phyloP scores from a whole-genome alignment of 129 eudicot genomes.

The Centrapalus pauciflorus region DNA sequence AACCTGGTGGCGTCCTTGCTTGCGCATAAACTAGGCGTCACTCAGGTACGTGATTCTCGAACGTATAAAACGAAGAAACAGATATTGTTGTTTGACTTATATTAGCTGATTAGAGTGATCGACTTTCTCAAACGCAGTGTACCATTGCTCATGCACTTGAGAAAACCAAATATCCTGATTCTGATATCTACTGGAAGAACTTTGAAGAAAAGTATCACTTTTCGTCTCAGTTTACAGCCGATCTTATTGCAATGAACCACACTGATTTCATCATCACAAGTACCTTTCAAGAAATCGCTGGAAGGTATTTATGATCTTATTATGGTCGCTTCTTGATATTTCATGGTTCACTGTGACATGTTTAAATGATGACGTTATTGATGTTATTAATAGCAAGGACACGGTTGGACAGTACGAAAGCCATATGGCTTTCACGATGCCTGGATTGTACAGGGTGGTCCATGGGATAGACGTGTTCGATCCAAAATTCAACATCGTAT shows the following conservation, averaged over 20 bases:
- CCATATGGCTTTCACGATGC: conserved; percentile 29
- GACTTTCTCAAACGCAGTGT: conserved; percentile 9
- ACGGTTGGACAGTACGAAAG: conserved; percentile 32
- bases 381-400: conserved; percentile 14
- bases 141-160: conserved; percentile 30
- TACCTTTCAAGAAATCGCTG: conserved; percentile 25
- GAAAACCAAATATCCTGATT: conserved; percentile 26
- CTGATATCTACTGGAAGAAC: conserved; percentile 22
- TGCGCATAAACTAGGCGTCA: conserved; percentile 87
- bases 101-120: background rate
- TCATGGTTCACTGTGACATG: background rate
- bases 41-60: conserved; percentile 51
- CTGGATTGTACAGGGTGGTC: conserved; percentile 30
- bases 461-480: conserved; percentile 29
- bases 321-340: background rate
- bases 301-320: conserved; percentile 4
- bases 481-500: conserved; percentile 30
- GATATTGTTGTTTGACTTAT: too few species aligned
- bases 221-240: conserved; percentile 27
- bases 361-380: background rate
- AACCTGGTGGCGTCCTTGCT: conserved; percentile 86
- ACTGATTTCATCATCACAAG: conserved; percentile 34
- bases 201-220: conserved; percentile 22
- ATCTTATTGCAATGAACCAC: conserved; percentile 28
- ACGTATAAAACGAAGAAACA: too few species aligned